Evolutionary conservation across 495 filamentous ascomycete genomes (phyloP).

Genomic region (Penicillium lividum): DNA sequence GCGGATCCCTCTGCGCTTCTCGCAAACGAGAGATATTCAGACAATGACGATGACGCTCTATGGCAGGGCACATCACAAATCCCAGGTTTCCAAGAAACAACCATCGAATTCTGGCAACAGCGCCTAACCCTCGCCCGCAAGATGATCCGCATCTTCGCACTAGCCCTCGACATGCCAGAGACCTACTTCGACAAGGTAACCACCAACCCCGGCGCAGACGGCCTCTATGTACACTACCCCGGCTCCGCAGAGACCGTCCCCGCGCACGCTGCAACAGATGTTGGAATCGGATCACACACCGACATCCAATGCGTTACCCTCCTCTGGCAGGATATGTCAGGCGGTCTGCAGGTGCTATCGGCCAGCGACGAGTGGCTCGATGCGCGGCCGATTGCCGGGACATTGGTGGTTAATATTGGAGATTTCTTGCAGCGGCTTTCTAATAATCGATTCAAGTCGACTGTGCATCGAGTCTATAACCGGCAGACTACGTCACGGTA

Average conservation of each 20-base stretch:
- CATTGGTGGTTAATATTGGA: conserved; percentile 66
- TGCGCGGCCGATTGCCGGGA: conserved; percentile 55
- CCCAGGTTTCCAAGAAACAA: conserved; percentile 47
- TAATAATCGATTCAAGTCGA: conserved; percentile 61
- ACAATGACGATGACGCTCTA: conserved; percentile 45
- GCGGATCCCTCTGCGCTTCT: conserved; percentile 32
- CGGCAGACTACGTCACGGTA: conserved; percentile 45
- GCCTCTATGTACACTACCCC: conserved; percentile 54
- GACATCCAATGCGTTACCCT: conserved; percentile 61
- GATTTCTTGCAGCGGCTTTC: conserved; percentile 64
- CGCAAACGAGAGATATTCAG: conserved; percentile 35
- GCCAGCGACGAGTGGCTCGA: conserved; percentile 56
- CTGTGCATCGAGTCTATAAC: conserved; percentile 59
- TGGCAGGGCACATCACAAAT: conserved; percentile 53
- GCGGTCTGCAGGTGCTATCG: conserved; percentile 55
- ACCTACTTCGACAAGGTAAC: conserved; percentile 52
- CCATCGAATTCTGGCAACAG: conserved; percentile 46
- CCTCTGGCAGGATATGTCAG: conserved; percentile 54
- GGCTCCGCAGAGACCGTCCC: conserved; percentile 33
- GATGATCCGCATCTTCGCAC: conserved; percentile 50
- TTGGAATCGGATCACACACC: conserved; percentile 58
- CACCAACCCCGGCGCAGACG: conserved; percentile 53
- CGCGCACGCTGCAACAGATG: conserved; percentile 31
- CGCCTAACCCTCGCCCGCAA: conserved; percentile 50
- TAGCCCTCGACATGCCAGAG: conserved; percentile 50